Conservation (phyloP, 371 early-diverging fungal genomes). For the Choanephora cucurbitarum region DNA sequence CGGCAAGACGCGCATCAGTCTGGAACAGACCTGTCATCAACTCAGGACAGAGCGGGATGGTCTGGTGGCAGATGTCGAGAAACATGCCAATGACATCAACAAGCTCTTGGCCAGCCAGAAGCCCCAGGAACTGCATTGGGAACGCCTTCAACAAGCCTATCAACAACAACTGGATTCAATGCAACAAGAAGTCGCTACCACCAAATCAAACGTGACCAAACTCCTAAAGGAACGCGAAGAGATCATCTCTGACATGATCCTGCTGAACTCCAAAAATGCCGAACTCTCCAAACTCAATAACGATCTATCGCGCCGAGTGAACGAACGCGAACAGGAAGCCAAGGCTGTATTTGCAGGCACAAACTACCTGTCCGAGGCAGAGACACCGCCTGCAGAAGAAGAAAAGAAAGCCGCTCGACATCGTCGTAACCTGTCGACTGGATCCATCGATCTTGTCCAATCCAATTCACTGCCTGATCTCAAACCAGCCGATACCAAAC, state of each 20-base stretch:
- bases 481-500: conserved; percentile 13
- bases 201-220: conserved; percentile 19
- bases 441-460: conserved; percentile 20
- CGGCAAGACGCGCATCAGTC: conserved; percentile 18
- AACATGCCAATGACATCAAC: conserved; percentile 17
- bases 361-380: conserved; percentile 15
- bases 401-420: conserved; percentile 12
- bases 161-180: conserved; percentile 41
- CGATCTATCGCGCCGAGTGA: conserved; percentile 53
- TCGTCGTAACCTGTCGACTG: conserved; percentile 27
- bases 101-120: conserved; percentile 20
- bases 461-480: conserved; percentile 17
- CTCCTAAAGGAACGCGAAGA: conserved; percentile 36
- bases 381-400: conserved; percentile 4
- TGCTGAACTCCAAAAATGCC: conserved; percentile 59
- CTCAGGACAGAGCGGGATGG: conserved; percentile 32
- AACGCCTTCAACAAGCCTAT: conserved; percentile 30
- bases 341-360: conserved; percentile 43
- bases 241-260: conserved; percentile 56
- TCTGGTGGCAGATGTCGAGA: conserved; percentile 26
- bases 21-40: conserved; percentile 35
- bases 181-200: conserved; percentile 28
- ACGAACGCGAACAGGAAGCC: conserved; percentile 49
- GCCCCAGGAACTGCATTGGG: conserved; percentile 29
- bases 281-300: conserved; percentile 60